A percentile compares a stretch with the other conserved stretches of the same genome.
Conservation (phyloP, 2,329 filamentous ascomycete species). For the Gnomoniopsis smithogilvyi region DNA sequence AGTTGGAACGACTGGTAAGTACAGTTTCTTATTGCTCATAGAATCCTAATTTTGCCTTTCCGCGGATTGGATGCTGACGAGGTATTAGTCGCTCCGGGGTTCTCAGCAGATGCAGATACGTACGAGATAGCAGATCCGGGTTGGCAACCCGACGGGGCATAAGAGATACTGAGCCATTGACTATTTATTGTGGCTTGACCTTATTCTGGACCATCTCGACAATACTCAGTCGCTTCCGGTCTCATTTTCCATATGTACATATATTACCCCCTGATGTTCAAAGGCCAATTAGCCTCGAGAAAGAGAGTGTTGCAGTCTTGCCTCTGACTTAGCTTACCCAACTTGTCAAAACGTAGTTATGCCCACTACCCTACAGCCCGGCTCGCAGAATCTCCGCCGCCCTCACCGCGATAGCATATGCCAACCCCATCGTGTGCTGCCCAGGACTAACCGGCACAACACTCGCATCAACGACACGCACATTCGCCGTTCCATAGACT, state of each 20-base stretch:
- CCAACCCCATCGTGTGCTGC: neutral
- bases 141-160: neutral
- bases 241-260: too few relatives aligned
- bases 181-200: too few relatives aligned
- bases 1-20: slow-evolving; percentile 32
- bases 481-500: slow-evolving; percentile 13
- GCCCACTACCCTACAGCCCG: neutral
- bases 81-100: neutral
- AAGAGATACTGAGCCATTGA: too few relatives aligned
- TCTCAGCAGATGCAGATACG: neutral
- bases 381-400: neutral
- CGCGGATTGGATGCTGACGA: neutral
- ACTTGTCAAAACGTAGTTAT: neutral
- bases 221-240: too few relatives aligned
- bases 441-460: neutral
- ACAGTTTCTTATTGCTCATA: neutral
- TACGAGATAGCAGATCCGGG: neutral
- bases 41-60: neutral
- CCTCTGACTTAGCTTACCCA: neutral
- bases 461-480: slow-evolving; percentile 11
- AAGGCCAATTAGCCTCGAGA: too few relatives aligned
- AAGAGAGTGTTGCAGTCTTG: too few relatives aligned
- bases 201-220: too few relatives aligned
- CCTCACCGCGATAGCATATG: neutral
- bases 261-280: too few relatives aligned